phyloP scores from a whole-genome alignment of 2,329 filamentous ascomycete genomes.

The Fusarium transvaalense region DNA sequence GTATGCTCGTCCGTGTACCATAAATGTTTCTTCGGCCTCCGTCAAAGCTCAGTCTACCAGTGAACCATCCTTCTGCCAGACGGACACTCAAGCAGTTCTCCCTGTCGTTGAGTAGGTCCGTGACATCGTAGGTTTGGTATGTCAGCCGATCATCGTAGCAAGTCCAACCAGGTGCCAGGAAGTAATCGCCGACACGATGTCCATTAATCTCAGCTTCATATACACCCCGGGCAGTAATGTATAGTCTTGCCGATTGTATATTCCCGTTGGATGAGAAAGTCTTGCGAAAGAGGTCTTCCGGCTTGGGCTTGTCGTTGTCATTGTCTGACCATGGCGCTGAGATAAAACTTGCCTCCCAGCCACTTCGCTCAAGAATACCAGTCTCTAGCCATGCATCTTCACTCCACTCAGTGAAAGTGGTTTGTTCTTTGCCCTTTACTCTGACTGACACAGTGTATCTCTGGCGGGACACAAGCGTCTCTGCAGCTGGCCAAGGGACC shows the following conservation, averaged over 20 bases:
- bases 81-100: conserved; percentile 39
- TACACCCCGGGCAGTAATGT: conserved; percentile 61
- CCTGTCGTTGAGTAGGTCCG: conserved; percentile 50
- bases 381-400: conserved; percentile 25
- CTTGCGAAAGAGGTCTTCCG: conserved; percentile 38
- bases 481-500: conserved; percentile 25
- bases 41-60: conserved; percentile 53
- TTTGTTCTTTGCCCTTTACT: conserved; percentile 19
- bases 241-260: conserved; percentile 49
- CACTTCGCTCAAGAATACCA: conserved; percentile 24
- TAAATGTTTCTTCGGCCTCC: conserved; percentile 50
- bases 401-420: conserved; percentile 25
- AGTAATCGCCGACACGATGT: conserved; percentile 56
- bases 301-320: conserved; percentile 27
- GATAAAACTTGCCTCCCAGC: conserved; percentile 31
- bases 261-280: background rate
- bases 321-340: conserved; percentile 39
- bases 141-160: conserved; percentile 61
- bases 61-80: conserved; percentile 65
- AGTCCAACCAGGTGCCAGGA: conserved; percentile 65
- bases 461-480: conserved; percentile 24
- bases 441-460: conserved; percentile 17
- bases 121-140: conserved; percentile 68
- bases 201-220: conserved; percentile 61
- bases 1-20: conserved; percentile 54